Percentiles rank a stretch among this genome's conserved stretches.
Conservation (phyloP, 75 land plant species). For the Sequoiadendron giganteum region DNA sequence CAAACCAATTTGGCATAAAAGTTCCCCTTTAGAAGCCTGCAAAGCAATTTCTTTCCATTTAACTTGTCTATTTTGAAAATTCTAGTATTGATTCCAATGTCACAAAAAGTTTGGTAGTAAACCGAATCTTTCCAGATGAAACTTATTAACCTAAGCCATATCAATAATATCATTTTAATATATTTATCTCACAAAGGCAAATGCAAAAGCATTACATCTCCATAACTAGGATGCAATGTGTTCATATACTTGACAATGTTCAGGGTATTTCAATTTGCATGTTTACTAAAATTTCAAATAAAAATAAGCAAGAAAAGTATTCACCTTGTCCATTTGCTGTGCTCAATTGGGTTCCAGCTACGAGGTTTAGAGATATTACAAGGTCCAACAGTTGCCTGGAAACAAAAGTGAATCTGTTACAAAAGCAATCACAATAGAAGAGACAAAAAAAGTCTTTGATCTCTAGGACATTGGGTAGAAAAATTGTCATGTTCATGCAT, state of each 20-base stretch:
- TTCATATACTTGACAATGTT: not conserved
- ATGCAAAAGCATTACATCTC: not conserved
- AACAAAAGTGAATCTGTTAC: not conserved
- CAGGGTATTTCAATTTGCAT: not conserved
- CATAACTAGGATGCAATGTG: not conserved
- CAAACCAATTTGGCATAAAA: not conserved
- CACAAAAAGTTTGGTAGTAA: not conserved
- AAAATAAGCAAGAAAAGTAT: not conserved
- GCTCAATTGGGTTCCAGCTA: slow-evolving; percentile 81
- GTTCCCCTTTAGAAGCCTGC: not conserved
- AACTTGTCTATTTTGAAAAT: not conserved
- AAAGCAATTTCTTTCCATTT: not conserved
- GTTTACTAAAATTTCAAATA: not conserved
- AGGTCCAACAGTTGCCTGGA: slow-evolving; percentile 94
- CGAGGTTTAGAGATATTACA: slow-evolving; percentile 79
- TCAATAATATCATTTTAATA: not conserved
- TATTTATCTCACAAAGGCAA: not conserved
- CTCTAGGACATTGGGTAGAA: not conserved
- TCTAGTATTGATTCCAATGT: not conserved
- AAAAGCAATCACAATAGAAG: not conserved
- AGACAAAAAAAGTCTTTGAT: not conserved
- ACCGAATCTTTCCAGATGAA: not conserved
- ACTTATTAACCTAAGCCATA: not conserved
- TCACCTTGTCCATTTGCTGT: slow-evolving; percentile 93
- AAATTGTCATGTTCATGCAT: not conserved